Base-by-base conservation (phyloP, 768 basidiomycete genomes). In the Auriscalpium microsporum region DNA sequence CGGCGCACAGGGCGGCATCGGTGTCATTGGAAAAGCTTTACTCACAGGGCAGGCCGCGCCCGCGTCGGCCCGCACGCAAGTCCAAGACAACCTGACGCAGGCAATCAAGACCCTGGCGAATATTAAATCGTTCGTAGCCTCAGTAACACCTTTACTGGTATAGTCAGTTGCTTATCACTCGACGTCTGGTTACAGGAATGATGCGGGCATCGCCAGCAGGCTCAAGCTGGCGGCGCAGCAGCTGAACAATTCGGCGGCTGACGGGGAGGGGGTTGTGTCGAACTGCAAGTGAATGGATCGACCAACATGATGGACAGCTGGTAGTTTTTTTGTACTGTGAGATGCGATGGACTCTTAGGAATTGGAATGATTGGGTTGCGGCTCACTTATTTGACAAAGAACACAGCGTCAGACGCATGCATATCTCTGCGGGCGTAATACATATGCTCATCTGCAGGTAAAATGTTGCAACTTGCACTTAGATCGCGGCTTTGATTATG, bases 121-220 rank as follows among this genome's bases (percentile, higher is more conserved):
- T n/a, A 37, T 50, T 36, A 37, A 8, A n/a, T 50, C 50, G 50
- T 50, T 6, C 14, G 50, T 50, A 5, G n/a, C 5, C 14, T 7
- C 10, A 36, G 17, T 33, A n/a, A 10, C 5, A 38, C 21, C 1
- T 7, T 8, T 9, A 1, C 14, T 38, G 19, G 10, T 48, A 14
- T 8, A 53, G 61, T 7, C 61, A 54, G 10, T 59, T 71, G 28
- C 51, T 17, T 8, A 5, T 17, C 3, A 19, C n/a, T 35, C 10
- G 19, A 33, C 36, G 50, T n/a, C 23, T 7, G 35, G 4, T 9
- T 17, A 14, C 17, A 50, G 50, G 36, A 37, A n/a, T 13, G 50
- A 40, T 17, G 34, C 50, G 16, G 10, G 23, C 1, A 36, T 35
- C 7, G 23, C 35, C 14, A 19, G 36, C 36, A 13, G n/a, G n/a